Base-by-base conservation (phyloP, 768 basidiomycete species). In the Tricholomella constricta region DNA sequence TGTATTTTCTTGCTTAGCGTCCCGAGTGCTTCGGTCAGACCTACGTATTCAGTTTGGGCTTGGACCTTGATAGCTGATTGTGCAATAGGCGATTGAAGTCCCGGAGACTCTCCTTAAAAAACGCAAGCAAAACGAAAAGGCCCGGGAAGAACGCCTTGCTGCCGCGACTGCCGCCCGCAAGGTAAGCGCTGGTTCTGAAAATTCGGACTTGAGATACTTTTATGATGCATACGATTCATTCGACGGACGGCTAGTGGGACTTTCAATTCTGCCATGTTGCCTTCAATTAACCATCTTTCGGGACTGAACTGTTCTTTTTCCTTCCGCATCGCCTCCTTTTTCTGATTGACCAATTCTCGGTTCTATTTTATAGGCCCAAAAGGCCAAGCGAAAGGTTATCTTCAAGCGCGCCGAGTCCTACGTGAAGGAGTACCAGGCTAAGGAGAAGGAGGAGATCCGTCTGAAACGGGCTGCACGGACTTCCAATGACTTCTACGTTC, bases 91-190 rank as follows among this genome's bases (percentile, higher is more conserved):
- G 69, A 86, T 97, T 72, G 90, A 95, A 85, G 95, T 96, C 78
- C 95, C 95, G 73, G 95, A 97, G 88, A 98, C 95, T 69, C 87
- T 98, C 80, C 92, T 98, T 80, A 98, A 97, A 85, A 98, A 96
- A 82, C 88, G 95, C 78, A 94, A 95, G 80, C 90, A 94, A 78
- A 95, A 87, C 68, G 93, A 96, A 81, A 95, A 95, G 81, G 89
- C 88, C 59, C 83, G 93, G 67, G 94, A 95, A 79, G 94, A 96
- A 69, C 92, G 91, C 65, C 80, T 96, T 61, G 85, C 79, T 61
- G 89, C 90, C 55, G 91, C 90, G 20, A 70, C 77, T 36, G 88
- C 87, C 62, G 93, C 94, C 60, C 88, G 90, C 69, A 95, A 95
- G 88, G 94, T 95, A 70, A 71, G 86, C 51, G 8, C 54, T 50